Evolutionary conservation across 2,329 filamentous ascomycete species (phyloP).

Genomic region (Tolypocladium endophyticum): DNA sequence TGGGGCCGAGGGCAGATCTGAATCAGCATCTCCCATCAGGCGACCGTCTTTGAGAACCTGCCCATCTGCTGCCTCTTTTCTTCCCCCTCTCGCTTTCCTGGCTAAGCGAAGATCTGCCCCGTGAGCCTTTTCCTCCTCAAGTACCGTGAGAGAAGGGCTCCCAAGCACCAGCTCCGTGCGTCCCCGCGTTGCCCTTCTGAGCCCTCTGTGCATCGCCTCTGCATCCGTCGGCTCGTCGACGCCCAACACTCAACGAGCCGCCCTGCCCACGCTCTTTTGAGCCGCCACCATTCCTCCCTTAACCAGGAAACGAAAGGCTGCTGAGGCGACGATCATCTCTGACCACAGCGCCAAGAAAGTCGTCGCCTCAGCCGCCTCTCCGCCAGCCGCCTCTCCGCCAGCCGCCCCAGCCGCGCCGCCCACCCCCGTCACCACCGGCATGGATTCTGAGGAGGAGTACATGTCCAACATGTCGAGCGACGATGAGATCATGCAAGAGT

Average conservation of each 20-base stretch:
- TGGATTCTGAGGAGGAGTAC: slow-evolving; percentile 95
- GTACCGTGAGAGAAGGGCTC: not conserved
- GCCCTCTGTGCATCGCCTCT: not conserved
- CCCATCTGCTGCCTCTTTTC: not conserved
- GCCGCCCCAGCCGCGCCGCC: slow-evolving; percentile 48
- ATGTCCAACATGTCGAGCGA: slow-evolving; percentile 72
- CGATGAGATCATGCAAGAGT: slow-evolving; percentile 63
- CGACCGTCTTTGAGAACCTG: not conserved
- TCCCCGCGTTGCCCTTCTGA: not conserved
- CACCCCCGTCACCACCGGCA: slow-evolving; percentile 47
- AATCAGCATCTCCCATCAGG: not conserved
- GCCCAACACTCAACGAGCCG: slow-evolving; percentile 3
- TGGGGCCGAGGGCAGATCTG: not conserved
- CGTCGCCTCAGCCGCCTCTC: slow-evolving; percentile 41
- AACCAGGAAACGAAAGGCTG: slow-evolving; percentile 52
- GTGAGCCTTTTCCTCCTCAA: not conserved
- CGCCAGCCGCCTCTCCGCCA: slow-evolving; percentile 24
- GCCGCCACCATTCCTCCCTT: slow-evolving; percentile 47
- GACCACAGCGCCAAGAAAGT: slow-evolving; percentile 39
- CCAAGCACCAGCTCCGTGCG: not conserved
- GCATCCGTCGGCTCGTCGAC: not conserved
- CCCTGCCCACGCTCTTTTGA: not conserved
- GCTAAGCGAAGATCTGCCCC: not conserved
- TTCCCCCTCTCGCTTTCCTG: not conserved
- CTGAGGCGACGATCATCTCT: slow-evolving; percentile 51